These are phyloP conservation scores for Paraphaeosphaeria minitans DNA, from an alignment of 2,329 filamentous ascomycete species.

Conservation along the genomic window DNA sequence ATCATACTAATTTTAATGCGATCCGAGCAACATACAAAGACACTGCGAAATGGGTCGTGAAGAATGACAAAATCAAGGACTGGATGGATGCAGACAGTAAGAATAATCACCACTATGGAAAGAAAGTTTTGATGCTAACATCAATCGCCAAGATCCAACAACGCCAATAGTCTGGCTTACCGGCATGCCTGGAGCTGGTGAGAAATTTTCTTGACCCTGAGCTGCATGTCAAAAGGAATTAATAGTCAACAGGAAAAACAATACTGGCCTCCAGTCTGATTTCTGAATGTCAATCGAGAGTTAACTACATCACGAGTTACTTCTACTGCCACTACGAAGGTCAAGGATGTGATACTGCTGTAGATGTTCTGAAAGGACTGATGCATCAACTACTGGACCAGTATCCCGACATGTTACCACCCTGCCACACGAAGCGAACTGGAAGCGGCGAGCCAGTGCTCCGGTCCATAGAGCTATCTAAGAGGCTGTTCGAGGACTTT, in stretches of 20 bases:
- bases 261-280: conserved; percentile 34
- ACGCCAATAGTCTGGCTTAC: conserved; percentile 13
- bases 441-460: conserved; percentile 26
- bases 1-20: conserved; percentile 18
- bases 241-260: conserved; percentile 28
- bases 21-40: conserved; percentile 17
- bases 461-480: conserved; percentile 19
- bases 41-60: conserved; percentile 28
- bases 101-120: neutral
- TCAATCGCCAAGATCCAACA: neutral
- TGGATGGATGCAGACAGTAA: conserved; percentile 21
- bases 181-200: conserved; percentile 34
- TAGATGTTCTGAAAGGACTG: conserved; percentile 25
- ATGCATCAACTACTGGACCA: conserved; percentile 25
- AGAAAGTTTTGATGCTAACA: neutral
- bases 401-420: conserved; percentile 20
- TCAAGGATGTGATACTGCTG: conserved; percentile 16
- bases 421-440: conserved; percentile 15
- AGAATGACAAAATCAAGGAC: conserved; percentile 23
- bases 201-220: neutral
- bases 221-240: neutral
- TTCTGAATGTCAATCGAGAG: conserved; percentile 21
- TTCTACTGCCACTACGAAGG: conserved; percentile 33
- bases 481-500: conserved; percentile 27
- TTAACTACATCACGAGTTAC: conserved; percentile 18